phyloP scores from a whole-genome alignment of 345 rosid species.

The Aquilaria malaccensis region DNA sequence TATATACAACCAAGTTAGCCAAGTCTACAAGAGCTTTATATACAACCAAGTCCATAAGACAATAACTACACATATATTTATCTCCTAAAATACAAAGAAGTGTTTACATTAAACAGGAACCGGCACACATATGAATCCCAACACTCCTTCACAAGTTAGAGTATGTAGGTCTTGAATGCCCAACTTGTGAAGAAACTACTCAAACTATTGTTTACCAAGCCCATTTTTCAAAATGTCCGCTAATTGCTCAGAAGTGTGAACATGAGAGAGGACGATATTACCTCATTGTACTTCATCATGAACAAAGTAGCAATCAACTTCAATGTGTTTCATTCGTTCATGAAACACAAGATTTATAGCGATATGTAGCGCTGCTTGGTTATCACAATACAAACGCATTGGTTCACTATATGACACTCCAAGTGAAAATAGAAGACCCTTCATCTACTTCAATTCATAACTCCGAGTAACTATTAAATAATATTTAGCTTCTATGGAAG shows the following conservation, averaged over 20 bases:
- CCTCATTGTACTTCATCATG: background rate
- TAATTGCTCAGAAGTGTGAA: background rate
- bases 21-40: too few species aligned
- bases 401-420: background rate
- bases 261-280: background rate
- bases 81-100: too few species aligned
- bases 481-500: too few species aligned
- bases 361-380: background rate
- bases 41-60: too few species aligned
- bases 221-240: background rate
- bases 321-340: background rate
- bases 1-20: too few species aligned
- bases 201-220: background rate
- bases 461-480: too few species aligned
- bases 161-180: background rate
- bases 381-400: background rate
- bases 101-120: too few species aligned
- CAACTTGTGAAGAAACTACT: background rate
- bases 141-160: background rate
- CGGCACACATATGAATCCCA: too few species aligned
- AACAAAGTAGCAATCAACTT: background rate
- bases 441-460: too few species aligned
- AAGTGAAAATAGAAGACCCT: background rate
- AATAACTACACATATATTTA: too few species aligned
- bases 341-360: background rate